Conservation (phyloP, 495 filamentous ascomycete genomes). For the Venustampulla echinocandica region DNA sequence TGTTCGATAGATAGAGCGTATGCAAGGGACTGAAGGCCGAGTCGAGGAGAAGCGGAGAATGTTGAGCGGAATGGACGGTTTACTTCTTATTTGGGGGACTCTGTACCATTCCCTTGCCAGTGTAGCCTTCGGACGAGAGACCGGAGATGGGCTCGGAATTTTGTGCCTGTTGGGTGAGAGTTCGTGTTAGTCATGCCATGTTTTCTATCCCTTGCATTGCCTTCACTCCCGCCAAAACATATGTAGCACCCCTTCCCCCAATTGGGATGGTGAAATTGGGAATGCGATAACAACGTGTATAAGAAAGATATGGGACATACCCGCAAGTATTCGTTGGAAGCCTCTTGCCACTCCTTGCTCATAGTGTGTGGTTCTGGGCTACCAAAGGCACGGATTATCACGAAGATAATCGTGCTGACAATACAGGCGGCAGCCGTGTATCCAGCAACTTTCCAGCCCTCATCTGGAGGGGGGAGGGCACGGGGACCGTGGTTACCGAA, state of each 20-base stretch:
- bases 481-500: conserved; percentile 95
- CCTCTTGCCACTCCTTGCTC: conserved; percentile 92
- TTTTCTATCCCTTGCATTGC: neutral
- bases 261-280: too few species aligned
- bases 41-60: too few species aligned
- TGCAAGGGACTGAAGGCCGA: too few species aligned
- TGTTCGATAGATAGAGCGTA: too few species aligned
- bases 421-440: conserved; percentile 58
- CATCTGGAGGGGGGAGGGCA: conserved; percentile 68
- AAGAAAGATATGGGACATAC: conserved; percentile 34
- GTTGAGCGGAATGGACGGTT: too few species aligned
- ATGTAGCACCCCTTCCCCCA: too few species aligned
- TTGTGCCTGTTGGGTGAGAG: conserved; percentile 49
- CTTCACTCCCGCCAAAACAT: neutral
- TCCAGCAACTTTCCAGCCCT: conserved; percentile 61
- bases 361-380: conserved; percentile 71
- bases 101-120: conserved; percentile 76
- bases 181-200: conserved; percentile 5
- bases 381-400: conserved; percentile 52
- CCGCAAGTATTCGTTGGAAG: conserved; percentile 81
- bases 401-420: conserved; percentile 57
- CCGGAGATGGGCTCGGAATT: conserved; percentile 86
- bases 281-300: too few species aligned
- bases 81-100: conserved; percentile 37
- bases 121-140: conserved; percentile 70